Evolutionary conservation across 1,139 yeast species (phyloP).

Genomic region (Nakaseomyces kungkrabaensis): DNA sequence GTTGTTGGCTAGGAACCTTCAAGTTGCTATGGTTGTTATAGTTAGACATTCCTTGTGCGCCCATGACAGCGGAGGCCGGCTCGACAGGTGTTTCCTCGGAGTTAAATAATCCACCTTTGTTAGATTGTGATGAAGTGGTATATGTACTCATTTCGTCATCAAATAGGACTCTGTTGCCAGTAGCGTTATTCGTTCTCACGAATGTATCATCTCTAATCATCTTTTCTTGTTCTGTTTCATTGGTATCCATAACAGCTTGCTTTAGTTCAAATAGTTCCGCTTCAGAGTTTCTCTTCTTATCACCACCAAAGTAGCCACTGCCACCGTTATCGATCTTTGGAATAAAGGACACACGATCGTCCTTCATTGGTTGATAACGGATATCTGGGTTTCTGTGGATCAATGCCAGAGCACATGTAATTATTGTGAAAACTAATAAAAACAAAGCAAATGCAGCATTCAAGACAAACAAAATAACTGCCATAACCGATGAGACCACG

Average conservation of each 20-base stretch:
- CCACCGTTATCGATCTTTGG: conserved; percentile 34
- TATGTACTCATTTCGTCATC: conserved; percentile 24
- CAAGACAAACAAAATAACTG: conserved; percentile 78
- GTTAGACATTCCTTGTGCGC: conserved; percentile 3
- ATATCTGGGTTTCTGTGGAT: conserved; percentile 89
- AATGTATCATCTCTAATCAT: conserved; percentile 19
- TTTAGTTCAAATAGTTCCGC: conserved; percentile 84
- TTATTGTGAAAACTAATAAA: conserved; percentile 71
- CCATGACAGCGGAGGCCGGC: conserved; percentile 30
- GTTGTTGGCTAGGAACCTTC: conserved; percentile 10
- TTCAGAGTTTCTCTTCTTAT: conserved; percentile 43
- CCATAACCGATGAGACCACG: conserved; percentile 84
- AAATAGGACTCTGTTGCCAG: conserved; percentile 12
- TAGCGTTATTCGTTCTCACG: conserved; percentile 11
- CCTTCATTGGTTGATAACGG: conserved; percentile 92
- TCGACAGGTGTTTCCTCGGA: conserved; percentile 22
- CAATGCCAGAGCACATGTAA: conserved; percentile 77
- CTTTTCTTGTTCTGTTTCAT: conserved; percentile 36
- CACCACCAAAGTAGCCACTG: conserved; percentile 17
- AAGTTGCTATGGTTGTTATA: conserved; percentile 6
- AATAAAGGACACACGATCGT: conserved; percentile 87
- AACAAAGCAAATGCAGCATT: conserved; percentile 85
- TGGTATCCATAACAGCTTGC: conserved; percentile 78
- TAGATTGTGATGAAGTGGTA: conserved; percentile 12
- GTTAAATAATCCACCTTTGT: conserved; percentile 4